phyloP scores from a whole-genome alignment of 257 asterid genomes.

The Plantago major region DNA sequence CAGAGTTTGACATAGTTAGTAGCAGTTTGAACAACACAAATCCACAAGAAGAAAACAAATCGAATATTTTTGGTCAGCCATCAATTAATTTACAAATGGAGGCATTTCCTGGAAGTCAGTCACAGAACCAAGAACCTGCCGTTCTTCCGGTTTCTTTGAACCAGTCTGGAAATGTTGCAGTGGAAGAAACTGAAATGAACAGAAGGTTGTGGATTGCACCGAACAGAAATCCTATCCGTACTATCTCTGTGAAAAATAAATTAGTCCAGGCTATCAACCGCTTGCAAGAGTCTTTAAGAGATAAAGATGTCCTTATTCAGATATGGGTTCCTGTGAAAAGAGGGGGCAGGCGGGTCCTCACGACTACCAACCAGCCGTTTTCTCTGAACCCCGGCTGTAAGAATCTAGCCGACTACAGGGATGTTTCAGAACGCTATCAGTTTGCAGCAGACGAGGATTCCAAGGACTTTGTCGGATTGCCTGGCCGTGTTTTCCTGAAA shows the following conservation, averaged over 20 bases:
- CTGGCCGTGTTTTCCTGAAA: constrained; percentile 72
- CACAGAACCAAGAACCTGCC: constrained; percentile 22
- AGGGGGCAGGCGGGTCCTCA: constrained; percentile 54
- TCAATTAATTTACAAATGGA: constrained; percentile 33
- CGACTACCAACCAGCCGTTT: constrained; percentile 59
- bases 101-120: constrained; percentile 17
- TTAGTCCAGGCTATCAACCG: constrained; percentile 53
- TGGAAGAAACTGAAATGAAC: constrained; percentile 36
- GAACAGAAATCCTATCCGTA: constrained; percentile 29
- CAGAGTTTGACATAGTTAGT: constrained; percentile 23
- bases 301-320: constrained; percentile 59
- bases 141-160: constrained; percentile 27
- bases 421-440: constrained; percentile 40
- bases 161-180: constrained; percentile 26
- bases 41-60: constrained; percentile 19
- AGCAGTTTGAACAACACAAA: constrained; percentile 14
- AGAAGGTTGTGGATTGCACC: constrained; percentile 52
- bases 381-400: constrained; percentile 38
- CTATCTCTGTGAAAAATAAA: constrained; percentile 36
- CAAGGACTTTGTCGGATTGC: constrained; percentile 48
- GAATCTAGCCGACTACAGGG: constrained; percentile 55
- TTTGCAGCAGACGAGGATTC: constrained; percentile 62
- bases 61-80: constrained; percentile 16
- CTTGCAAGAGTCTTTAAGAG: constrained; percentile 43
- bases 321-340: constrained; percentile 70